Conservation (phyloP, 1,284 basidiomycete species). For the Ustilago loliicola region DNA sequence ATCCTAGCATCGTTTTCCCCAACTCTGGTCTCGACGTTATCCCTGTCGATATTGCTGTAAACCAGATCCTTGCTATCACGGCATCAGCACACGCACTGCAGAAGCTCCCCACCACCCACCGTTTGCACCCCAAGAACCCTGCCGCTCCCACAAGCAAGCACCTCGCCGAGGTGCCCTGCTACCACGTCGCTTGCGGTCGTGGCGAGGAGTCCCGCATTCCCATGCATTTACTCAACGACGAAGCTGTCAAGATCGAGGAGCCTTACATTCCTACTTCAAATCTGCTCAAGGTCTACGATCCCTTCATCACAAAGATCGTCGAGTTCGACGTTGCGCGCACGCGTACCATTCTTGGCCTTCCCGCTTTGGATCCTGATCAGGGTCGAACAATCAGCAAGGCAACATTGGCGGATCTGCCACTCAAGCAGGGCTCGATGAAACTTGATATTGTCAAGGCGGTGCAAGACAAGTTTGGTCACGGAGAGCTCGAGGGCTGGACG, state of each 20-base stretch:
- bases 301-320: conserved; percentile 45
- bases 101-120: conserved; percentile 42
- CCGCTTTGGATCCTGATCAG: conserved; percentile 26
- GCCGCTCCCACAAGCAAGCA: conserved; percentile 36
- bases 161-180: conserved; percentile 46
- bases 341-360: conserved; percentile 35
- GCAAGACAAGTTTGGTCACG: conserved; percentile 26
- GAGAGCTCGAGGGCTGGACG: conserved; percentile 32
- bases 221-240: conserved; percentile 44
- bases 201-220: conserved; percentile 35
- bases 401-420: conserved; percentile 30
- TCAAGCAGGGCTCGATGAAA: conserved; percentile 27
- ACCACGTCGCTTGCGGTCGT: conserved; percentile 51
- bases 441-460: conserved; percentile 42
- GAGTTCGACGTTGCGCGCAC: conserved; percentile 44
- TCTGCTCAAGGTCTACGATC: conserved; percentile 50
- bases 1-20: conserved; percentile 36
- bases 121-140: conserved; percentile 49
- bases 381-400: conserved; percentile 16
- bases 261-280: conserved; percentile 47
- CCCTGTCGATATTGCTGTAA: conserved; percentile 50
- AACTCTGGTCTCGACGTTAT: conserved; percentile 51
- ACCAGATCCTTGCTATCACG: conserved; percentile 51
- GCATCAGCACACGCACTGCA: conserved; percentile 46
- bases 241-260: conserved; percentile 32